phyloP scores from a whole-genome alignment of 768 basidiomycete species.

The Lentinus tigrinus region DNA sequence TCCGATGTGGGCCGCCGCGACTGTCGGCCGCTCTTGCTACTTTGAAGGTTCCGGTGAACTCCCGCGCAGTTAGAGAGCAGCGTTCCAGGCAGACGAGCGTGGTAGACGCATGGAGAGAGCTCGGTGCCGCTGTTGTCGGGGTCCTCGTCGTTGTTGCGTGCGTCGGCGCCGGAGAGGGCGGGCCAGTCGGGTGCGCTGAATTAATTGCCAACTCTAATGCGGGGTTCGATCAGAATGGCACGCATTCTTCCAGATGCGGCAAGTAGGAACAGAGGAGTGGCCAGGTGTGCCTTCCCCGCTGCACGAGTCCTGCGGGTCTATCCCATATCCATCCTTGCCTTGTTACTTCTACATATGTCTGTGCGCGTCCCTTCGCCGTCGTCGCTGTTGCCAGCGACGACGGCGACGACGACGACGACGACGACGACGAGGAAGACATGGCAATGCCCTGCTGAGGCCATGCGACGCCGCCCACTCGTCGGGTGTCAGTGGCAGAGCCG shows the following conservation, averaged over 20 bases:
- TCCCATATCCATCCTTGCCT: constrained; percentile 11
- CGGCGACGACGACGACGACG: neutral
- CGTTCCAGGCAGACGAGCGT: too few relatives aligned
- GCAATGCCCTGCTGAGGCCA: neutral
- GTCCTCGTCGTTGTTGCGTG: too few relatives aligned
- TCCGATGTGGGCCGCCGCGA: neutral
- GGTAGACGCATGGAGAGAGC: too few relatives aligned
- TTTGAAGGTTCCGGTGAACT: too few relatives aligned
- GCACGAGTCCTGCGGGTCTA: neutral
- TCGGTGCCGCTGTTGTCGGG: too few relatives aligned
- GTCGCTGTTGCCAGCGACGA: constrained; percentile 5
- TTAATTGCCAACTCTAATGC: neutral
- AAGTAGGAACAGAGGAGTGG: constrained; percentile 10
- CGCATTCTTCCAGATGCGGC: neutral
- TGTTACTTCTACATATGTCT: constrained; percentile 10
- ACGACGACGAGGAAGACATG: neutral
- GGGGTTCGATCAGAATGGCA: constrained; percentile 6
- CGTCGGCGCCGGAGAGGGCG: neutral
- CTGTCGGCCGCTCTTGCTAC: too few relatives aligned
- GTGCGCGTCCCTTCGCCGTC: neutral
- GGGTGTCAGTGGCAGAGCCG: neutral
- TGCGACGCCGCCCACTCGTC: neutral
- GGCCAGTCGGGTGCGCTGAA: neutral
- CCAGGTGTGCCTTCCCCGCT: constrained; percentile 4
- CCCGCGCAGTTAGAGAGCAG: too few relatives aligned